Base-by-base conservation (phyloP, 768 basidiomycete species). In the Butyriboletus loyo region DNA sequence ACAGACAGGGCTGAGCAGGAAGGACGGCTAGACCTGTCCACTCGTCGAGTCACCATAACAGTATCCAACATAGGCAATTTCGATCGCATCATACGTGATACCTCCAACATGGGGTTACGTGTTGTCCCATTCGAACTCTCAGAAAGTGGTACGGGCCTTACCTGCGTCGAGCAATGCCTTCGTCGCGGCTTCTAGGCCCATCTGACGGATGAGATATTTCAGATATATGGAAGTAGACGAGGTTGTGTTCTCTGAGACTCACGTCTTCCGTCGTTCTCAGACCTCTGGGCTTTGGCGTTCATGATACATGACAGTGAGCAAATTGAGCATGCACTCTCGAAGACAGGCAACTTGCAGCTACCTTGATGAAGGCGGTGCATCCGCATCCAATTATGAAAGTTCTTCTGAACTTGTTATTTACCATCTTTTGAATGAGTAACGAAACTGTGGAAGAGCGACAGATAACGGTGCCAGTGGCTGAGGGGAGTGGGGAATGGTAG, bases 81-180 rank as follows among this genome's bases (percentile, higher is more conserved):
- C 77, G 27, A 93, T 67, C 1, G 71, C 73, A 62, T 93, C 91
- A 60, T 94, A 93, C 7, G 81, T 91, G 54, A 93, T 80, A n/a
- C 91, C 90, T 87, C 11, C 31, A 35, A 58, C 8, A 2, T 17
- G 25, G 13, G 13, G 21, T 24, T 35, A 19, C 39, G 5, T 41
- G 17, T n/a, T 21, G 31, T 17, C 25, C 41, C 5, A 0, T 14
- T 35, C 35, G 11, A 22, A 24, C n/a, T 15, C 4, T 24, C 1
- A 17, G 10, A 5, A 21, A 25, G 17, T 7, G 30, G n/a, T 21
- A 40, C 2, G 4, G 39, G 42, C 19, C 70, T 45, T 46, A 84
- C 87, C 87, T 57, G 91, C 90, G 60, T 94, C 92, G 15, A 93
- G 79, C 22, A 93, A 76, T 0, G 92, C 91, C 61, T 94, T 93